These are phyloP conservation scores for Guyanaporus albipodus DNA, from an alignment of 768 basidiomycete genomes.

Conservation along the genomic window DNA sequence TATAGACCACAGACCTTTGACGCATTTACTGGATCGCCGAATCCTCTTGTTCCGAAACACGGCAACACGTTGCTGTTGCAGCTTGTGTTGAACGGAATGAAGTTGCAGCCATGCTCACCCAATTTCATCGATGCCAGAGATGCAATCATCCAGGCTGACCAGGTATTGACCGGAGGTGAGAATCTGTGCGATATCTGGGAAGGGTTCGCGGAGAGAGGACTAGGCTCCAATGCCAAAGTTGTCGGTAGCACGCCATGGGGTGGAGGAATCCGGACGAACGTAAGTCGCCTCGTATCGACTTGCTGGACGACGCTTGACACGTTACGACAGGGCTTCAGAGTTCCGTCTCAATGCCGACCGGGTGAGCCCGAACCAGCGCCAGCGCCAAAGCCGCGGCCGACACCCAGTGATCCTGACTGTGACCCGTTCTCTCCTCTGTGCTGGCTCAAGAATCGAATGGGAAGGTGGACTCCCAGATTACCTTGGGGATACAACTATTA, in stretches of 20 bases:
- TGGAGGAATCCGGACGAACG: constrained; percentile 78
- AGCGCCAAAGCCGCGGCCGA: constrained; percentile 27
- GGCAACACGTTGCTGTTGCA: constrained; percentile 85
- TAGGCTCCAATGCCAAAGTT: constrained; percentile 75
- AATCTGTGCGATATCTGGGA: constrained; percentile 87
- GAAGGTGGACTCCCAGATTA: constrained; percentile 20
- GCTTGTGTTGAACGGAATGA: constrained; percentile 90
- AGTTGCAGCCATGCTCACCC: constrained; percentile 89
- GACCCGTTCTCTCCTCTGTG: constrained; percentile 19
- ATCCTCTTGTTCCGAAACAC: constrained; percentile 76
- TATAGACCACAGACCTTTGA: constrained; percentile 47
- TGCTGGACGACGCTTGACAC: not conserved
- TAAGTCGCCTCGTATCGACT: constrained; percentile 19
- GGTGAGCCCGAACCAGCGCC: constrained; percentile 13
- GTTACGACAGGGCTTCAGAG: constrained; percentile 34
- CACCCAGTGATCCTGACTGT: constrained; percentile 34
- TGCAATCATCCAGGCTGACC: constrained; percentile 88
- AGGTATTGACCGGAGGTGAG: constrained; percentile 87
- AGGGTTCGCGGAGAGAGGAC: constrained; percentile 76
- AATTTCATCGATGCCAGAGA: constrained; percentile 87
- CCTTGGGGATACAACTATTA: constrained; percentile 26
- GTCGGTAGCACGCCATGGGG: constrained; percentile 87
- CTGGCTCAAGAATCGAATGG: constrained; percentile 17
- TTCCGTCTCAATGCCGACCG: constrained; percentile 40
- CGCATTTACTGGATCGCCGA: constrained; percentile 24